Base-by-base conservation (phyloP, 2,329 filamentous ascomycete species). In the Fusarium sp. region DNA sequence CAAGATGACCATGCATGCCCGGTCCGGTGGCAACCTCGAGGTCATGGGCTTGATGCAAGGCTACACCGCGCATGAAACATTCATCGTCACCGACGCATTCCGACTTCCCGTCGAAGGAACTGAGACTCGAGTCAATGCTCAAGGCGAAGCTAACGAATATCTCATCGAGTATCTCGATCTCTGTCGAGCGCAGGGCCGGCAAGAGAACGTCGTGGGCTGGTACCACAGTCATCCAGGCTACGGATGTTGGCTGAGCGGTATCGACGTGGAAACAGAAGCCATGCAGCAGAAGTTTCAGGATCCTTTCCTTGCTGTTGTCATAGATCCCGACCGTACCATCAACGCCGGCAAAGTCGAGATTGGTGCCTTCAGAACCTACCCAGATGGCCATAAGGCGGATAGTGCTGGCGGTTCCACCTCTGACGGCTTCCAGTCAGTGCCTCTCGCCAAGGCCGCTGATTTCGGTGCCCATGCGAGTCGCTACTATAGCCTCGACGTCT, bases 1-100 rank as follows among this genome's bases (percentile, higher is more conserved):
- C 73, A 99, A 99, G 83, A 99, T 99, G 96, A 94, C 97, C 69
- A 98, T 98, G 93, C 96, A 99, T 79, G 96, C 96, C 11, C 92
- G 96, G n/a, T 95, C 94, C 0, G 96, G 96, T 70, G 95, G 96
- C 59, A 90, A 89, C 28, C 87, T 98, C 71, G 96, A 99, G 83
- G 88, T 99, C 75, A 99, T 99, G 96, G 96, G 96, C 59, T 81
- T 99, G 74, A 99, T 99, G 96, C 92, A 97, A 78, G 96, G 96
- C 66, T 97, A 97, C 80, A 91, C 97, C 50, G 88, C 93, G 70
- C 90, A 91, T 42, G 91, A 97, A 75, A 88, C 92, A 2, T 93
- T 99, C 75, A 89, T 99, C 71, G 92, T 99, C 55, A 98, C 95
- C 2, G 96, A 99, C 77, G 94, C 95, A 26, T 96, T 98, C 81